Percentiles rank a stretch among this genome's conserved stretches.
phyloP scores from a whole-genome alignment of 257 asterid genomes.

The Scutellaria galericulata region DNA sequence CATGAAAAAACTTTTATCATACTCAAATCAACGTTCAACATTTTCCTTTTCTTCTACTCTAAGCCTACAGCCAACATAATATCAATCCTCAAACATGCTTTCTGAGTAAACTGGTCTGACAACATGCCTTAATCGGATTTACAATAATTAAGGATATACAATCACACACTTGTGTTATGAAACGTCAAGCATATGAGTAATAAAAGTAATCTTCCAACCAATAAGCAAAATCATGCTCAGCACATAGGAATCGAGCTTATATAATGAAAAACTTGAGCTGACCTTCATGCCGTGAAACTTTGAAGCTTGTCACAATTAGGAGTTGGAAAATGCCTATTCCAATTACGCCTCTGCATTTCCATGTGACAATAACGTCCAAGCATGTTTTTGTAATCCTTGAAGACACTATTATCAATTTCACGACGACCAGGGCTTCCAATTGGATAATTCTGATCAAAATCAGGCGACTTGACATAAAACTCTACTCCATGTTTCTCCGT shows the following conservation, averaged over 20 bases:
- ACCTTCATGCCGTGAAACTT: constrained; percentile 72
- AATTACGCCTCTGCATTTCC: constrained; percentile 96
- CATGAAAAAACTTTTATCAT: neutral
- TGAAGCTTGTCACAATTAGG: constrained; percentile 79
- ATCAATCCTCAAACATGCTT: neutral
- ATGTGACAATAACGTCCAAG: constrained; percentile 90
- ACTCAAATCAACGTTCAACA: neutral
- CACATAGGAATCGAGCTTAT: constrained; percentile 1
- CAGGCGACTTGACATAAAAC: constrained; percentile 74
- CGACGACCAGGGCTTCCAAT: constrained; percentile 60
- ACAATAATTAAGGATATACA: neutral
- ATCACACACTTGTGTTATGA: neutral
- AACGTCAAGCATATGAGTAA: neutral
- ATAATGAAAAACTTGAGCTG: constrained; percentile 32
- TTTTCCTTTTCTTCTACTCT: neutral
- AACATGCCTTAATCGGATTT: too few relatives aligned
- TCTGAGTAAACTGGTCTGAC: too few relatives aligned
- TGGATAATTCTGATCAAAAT: constrained; percentile 72
- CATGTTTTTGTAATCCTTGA: constrained; percentile 81
- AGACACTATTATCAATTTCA: constrained; percentile 67
- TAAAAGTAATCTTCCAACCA: neutral
- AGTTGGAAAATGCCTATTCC: constrained; percentile 87
- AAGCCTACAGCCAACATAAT: constrained; percentile 1
- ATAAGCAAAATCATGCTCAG: neutral
- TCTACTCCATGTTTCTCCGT: constrained; percentile 77